Base-by-base conservation (phyloP, 495 filamentous ascomycete genomes). In the Pyrenopolyporus hunteri region DNA sequence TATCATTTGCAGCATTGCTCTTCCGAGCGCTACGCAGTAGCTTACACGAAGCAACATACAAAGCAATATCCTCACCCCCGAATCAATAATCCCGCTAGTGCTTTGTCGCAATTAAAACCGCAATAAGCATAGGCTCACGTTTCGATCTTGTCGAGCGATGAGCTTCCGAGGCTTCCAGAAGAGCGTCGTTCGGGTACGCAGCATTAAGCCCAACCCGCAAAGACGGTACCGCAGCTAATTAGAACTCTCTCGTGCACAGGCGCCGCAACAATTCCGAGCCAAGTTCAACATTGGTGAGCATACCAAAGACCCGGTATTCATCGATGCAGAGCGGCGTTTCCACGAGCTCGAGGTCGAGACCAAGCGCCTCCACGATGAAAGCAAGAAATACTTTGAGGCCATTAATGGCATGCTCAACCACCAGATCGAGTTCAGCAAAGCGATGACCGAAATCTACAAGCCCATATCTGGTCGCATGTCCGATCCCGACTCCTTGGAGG, bases 371-470 rank as follows among this genome's bases (percentile, higher is more conserved):
- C 93, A 98, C 76, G 90, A 94, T 78, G 92, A 96, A 70, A 93
- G 89, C 22, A 89, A 91, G 72, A 97, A 94, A 77, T 93, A 99
- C 75, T 97, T 94, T 64, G 86, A 96, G 33, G 92, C 94, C 71
- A 97, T 99, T 73, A 98, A 98, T 76, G 90, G 92, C 79, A 99
- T 99, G 94, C 80, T 99, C 64, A 86, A 79, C 74, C 92, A 97
- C 77, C 94, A 99, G 76, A 97, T 98, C 80, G 95, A 95, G 74
- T 99, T 99, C 80, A 95, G 93, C 64, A 87, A 96, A 78, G 90
- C 91, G 28, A 89, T 94, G 76, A 87, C 88, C 40, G 95, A 99
- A 76, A 88, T 99, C 63, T 99, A 99, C 80, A 97, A 96, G 70
- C 94, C 94, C 43, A 98, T 99, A 63, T 97, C 92, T 57, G 94